Evolutionary conservation across 768 basidiomycete genomes (phyloP), one percentile per base, ranked within the genome.

Genomic region (Lentinula sp.): DNA sequence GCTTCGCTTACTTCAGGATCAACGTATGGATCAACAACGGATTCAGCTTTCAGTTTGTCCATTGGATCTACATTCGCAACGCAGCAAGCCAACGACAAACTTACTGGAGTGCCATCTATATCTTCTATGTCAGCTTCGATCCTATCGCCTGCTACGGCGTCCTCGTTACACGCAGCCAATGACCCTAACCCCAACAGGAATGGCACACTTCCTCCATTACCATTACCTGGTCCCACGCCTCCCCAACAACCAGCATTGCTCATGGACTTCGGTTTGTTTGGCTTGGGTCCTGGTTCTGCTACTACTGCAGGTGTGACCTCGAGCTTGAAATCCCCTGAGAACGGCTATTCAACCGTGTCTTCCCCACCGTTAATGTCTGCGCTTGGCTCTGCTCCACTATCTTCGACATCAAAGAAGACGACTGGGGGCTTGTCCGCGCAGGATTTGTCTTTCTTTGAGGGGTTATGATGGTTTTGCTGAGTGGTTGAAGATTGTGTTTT

Each of bases 361-460:
- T 11, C 57, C 5, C 40, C 60, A 6, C 18, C 21, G 2, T 40
- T 54, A 43, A 43, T 43, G n/a, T 23, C 55, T 78, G 78, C 18
- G 54, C 64, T n/a, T 4, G 21, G 5, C 9, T 10, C 46, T 8
- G n/a, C 48, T 32, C 23, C 48, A 7, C 7, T 21, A 32, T 8
- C 35, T 18, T 13, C 31, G n/a, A 43, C 49, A 11, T 23, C 46
- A 7, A 48, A 48, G 46, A 48, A 13, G 28, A 40, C 45, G 23
- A 43, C 66, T 15, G 84, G 85, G 11, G 88, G 87, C 4, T 70
- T 93, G 54, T 89, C 87, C 3, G 91, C 90, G 2, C 89, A 91
- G 72, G 93, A 93, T 78, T 70, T 93, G 56, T 91, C 87, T 16
- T 94, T 95, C 71, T 95, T 94, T 69, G 92, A 94, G 73, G 88